These are phyloP conservation scores for Capsella rubella DNA, from an alignment of 441 rosid species.

Conservation along the genomic window DNA sequence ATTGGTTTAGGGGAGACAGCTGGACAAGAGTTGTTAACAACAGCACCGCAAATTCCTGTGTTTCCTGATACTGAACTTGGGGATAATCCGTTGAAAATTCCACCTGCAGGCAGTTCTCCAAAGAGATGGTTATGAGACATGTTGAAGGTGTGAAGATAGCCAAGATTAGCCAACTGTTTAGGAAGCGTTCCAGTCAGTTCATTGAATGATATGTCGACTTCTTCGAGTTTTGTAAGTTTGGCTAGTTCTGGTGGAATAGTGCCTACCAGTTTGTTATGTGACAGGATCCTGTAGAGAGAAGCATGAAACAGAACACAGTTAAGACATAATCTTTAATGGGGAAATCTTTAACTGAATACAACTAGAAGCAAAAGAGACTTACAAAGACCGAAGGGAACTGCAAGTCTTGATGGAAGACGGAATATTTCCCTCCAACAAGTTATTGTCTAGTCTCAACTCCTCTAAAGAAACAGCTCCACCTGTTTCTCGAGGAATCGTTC, in stretches of 20 bases:
- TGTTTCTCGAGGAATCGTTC: constrained; percentile 61
- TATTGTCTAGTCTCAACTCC: constrained; percentile 59
- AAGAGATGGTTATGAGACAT: constrained; percentile 67
- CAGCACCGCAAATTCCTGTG: constrained; percentile 71
- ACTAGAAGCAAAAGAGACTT: constrained; percentile 45
- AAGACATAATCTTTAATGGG: not conserved
- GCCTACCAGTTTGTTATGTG: constrained; percentile 60
- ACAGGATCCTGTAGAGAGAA: constrained; percentile 52
- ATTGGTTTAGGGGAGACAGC: constrained; percentile 74
- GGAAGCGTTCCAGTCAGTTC: constrained; percentile 59
- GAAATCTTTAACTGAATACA: constrained; percentile 4
- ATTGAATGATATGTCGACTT: constrained; percentile 68
- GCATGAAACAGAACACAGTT: constrained; percentile 19
- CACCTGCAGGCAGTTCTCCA: constrained; percentile 76
- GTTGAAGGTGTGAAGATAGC: constrained; percentile 61
- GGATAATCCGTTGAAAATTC: constrained; percentile 64
- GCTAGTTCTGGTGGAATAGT: constrained; percentile 57
- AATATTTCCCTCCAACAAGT: constrained; percentile 55
- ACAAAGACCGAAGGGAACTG: constrained; percentile 58
- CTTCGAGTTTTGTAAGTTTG: constrained; percentile 54
- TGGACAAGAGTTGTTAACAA: constrained; percentile 68
- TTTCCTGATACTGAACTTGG: constrained; percentile 65
- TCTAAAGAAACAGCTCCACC: constrained; percentile 62
- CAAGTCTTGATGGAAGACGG: constrained; percentile 66
- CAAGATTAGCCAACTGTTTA: constrained; percentile 70